Evolutionary conservation across 140 eudicot species (phyloP), one percentile per base, ranked within the genome.

Genomic region (Oenanthe javanica): DNA sequence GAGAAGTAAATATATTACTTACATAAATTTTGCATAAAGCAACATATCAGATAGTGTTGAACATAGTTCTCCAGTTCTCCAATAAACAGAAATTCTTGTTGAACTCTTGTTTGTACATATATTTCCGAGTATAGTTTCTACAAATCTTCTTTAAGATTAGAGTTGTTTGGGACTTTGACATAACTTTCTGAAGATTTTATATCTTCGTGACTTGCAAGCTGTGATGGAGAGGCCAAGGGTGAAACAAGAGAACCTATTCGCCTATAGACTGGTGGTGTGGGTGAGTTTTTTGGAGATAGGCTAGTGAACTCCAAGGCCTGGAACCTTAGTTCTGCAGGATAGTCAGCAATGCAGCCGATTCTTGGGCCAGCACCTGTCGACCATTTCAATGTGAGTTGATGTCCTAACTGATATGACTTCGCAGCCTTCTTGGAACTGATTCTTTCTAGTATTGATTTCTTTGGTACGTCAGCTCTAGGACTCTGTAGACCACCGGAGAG

Each of bases 351-450:
- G 78, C 99, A 95, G 31, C 99, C 99, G 48, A 95, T 95, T 74
- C 99, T 90, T 0, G 99, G 99, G 79, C 99, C 99, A 0, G 80
- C 95, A 46, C 99, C 99, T 0, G 96, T 89, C 57, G 99, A 95
- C 99, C 99, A 95, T 80, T 85, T 89, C 66, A 85, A 42, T 0
- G 91, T 83, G 36, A 95, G 88, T 83, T 95, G 97, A 80, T 88
- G 79, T 75, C 97, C 99, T 63, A 95, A 80, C 74, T 95, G 95
- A 81, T 89, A 89, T 0, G 99, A 92, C 5, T 78, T 42, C 0
- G 86, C 92, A 9, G 84, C 83, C 79, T 88, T 92, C 85, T 90
- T 95, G 27, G 97, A 95, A 81, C 83, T 92, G 70, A 95, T 89
- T 86, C 99, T 89, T 85, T 90, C 86, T 49, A 92, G 85, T 83